Base-by-base conservation (phyloP, 2,329 filamentous ascomycete genomes). In the Aspergillus udagawae region DNA sequence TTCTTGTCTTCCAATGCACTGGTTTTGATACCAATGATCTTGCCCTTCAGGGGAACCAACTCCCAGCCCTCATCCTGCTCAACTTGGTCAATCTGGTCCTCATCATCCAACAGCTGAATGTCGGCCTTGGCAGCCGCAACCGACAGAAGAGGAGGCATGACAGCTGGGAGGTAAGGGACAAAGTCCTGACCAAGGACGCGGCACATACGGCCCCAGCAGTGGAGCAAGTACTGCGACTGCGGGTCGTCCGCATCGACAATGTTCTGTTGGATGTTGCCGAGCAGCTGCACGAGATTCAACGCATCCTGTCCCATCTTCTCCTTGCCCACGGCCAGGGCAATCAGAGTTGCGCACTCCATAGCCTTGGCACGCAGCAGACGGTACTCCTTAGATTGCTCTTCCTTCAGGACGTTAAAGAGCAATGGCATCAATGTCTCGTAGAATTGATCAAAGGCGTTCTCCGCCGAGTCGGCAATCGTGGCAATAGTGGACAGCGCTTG, bases 191-290 rank as follows among this genome's bases (percentile, higher is more conserved):
- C 92, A 61, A 99, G 83, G 29, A 99, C 93, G 63, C 94, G 88
- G 77, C 93, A 97, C 94, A 99, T 99, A 51, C 94, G 87, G 53
- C 94, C 94, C 94, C 94, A 99, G 79, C 94, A 99, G 81, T 99
- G 94, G 77, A 99, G 90, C 38, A 99, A 83, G 73, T 99, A 99
- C 68, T 96, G 93, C 17, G 92, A 90, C 75, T 99, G 94, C 42
- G 94, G 94, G 70, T 99, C 94, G 67, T 99, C 94, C 1, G 92
- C 79, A 67, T 99, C 94, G 4, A 87, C 88, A 60, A 97, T 94
- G 70, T 83, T 88, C 65, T 86, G 82, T 74, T 99, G 94, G 56
- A 97, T 96, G 60, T 85, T 86, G 53, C 90, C 92, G 53, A 99
- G 82, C 23, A 97, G 83, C 67, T 96, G 87, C 21, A 97, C 93